Percentiles rank a stretch among this genome's conserved stretches.
Conservation (phyloP, 495 filamentous ascomycete species). For the Penicillium cinerascens region DNA sequence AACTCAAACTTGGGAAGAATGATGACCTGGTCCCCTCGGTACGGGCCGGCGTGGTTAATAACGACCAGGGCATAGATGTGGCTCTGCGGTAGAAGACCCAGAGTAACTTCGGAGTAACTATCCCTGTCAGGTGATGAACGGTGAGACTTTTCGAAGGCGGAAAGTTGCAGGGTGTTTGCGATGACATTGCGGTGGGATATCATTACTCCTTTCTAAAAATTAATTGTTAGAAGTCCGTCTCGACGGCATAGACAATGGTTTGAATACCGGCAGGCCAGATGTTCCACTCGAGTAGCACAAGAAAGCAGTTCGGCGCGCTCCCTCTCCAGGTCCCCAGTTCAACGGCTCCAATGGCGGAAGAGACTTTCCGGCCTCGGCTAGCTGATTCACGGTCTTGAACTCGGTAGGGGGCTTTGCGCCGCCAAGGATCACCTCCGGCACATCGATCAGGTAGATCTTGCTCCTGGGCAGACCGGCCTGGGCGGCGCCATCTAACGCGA, state of each 20-base stretch:
- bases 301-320: conserved; percentile 71
- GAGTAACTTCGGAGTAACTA: conserved; percentile 52
- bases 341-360: conserved; percentile 61
- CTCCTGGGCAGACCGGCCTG: conserved; percentile 65
- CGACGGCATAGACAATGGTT: background rate
- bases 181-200: conserved; percentile 89
- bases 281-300: conserved; percentile 90
- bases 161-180: conserved; percentile 69
- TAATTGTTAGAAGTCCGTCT: background rate
- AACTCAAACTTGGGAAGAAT: conserved; percentile 87
- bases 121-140: conserved; percentile 37
- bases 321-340: conserved; percentile 71
- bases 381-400: conserved; percentile 68
- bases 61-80: conserved; percentile 87
- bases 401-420: conserved; percentile 43
- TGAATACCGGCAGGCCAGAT: conserved; percentile 71
- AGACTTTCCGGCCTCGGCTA: conserved; percentile 62
- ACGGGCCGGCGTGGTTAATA: conserved; percentile 63
- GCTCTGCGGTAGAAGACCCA: conserved; percentile 78
- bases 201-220: conserved; percentile 82
- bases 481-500: conserved; percentile 65
- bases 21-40: conserved; percentile 73
- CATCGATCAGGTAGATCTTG: conserved; percentile 68
- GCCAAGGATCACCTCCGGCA: conserved; percentile 53
- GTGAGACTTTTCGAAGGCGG: conserved; percentile 49